Conservation (phyloP, 495 filamentous ascomycete species). For the Letharia lupina region DNA sequence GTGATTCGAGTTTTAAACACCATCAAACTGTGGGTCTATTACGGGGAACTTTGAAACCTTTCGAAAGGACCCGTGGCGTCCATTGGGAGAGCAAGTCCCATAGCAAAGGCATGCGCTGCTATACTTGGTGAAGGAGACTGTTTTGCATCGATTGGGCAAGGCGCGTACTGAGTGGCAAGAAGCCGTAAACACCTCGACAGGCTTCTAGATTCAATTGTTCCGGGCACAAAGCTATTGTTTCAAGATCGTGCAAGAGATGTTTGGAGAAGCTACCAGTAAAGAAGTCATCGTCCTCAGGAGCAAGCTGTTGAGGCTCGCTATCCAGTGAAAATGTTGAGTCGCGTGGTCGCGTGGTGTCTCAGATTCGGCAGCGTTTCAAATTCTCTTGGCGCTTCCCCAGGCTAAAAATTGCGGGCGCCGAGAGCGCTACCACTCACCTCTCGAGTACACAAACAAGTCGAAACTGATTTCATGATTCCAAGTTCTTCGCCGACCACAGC, state of each 20-base stretch:
- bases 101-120: neutral
- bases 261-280: neutral
- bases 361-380: constrained; percentile 12
- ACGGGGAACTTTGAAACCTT: neutral
- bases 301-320: neutral
- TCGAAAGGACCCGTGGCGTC: neutral
- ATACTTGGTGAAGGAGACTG: constrained; percentile 3
- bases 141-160: neutral
- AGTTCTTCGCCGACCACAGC: neutral
- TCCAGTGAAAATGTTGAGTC: constrained; percentile 4
- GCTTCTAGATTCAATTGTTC: neutral
- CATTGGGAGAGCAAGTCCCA: neutral
- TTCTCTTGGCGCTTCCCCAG: constrained; percentile 7
- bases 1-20: neutral
- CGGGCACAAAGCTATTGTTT: neutral
- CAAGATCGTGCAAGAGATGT: neutral
- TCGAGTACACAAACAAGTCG: neutral
- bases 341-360: neutral
- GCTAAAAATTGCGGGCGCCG: neutral
- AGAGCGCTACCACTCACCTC: neutral
- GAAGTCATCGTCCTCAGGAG: neutral
- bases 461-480: neutral
- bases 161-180: constrained; percentile 13
- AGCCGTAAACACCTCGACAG: neutral
- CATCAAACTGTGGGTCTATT: constrained; percentile 6